A percentile compares a stretch with the other conserved stretches of the same genome.
phyloP scores from a whole-genome alignment of 192 early-diverging fungal genomes.

The Coemansia sp. region DNA sequence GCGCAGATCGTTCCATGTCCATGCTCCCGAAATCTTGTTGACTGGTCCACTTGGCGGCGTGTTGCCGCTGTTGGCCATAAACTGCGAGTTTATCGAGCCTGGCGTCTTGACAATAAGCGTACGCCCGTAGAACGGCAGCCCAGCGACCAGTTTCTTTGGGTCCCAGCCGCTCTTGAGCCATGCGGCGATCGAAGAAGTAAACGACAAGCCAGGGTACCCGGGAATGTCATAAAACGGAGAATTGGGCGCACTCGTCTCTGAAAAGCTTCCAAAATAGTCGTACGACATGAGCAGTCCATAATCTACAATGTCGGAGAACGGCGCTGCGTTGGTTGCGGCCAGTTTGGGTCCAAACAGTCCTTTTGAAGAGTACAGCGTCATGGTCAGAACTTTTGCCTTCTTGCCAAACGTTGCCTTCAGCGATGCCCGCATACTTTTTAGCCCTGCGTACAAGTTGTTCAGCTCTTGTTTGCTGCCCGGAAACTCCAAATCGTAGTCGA shows the following conservation, averaged over 20 bases:
- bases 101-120: constrained; percentile 19
- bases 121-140: constrained; percentile 65
- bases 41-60: constrained; percentile 37
- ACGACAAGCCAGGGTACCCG: constrained; percentile 40
- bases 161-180: constrained; percentile 63
- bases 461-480: constrained; percentile 58
- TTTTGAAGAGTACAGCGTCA: constrained; percentile 57
- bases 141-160: constrained; percentile 59
- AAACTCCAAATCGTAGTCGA: constrained; percentile 65
- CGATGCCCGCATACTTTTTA: constrained; percentile 55
- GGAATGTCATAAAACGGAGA: constrained; percentile 51
- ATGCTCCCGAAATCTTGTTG: constrained; percentile 44
- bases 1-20: constrained; percentile 48
- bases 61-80: constrained; percentile 31
- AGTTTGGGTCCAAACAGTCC: constrained; percentile 55
- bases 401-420: constrained; percentile 54
- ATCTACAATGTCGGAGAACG: constrained; percentile 61
- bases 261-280: constrained; percentile 62
- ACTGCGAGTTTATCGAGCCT: constrained; percentile 13
- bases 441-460: constrained; percentile 55
- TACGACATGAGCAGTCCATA: constrained; percentile 75
- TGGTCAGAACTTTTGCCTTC: constrained; percentile 56
- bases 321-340: constrained; percentile 52
- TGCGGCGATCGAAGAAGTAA: constrained; percentile 49
- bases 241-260: constrained; percentile 53